A percentile compares a stretch with the other conserved stretches of the same genome.
phyloP scores from a whole-genome alignment of 2,329 filamentous ascomycete species.

The Drechslera avenae region DNA sequence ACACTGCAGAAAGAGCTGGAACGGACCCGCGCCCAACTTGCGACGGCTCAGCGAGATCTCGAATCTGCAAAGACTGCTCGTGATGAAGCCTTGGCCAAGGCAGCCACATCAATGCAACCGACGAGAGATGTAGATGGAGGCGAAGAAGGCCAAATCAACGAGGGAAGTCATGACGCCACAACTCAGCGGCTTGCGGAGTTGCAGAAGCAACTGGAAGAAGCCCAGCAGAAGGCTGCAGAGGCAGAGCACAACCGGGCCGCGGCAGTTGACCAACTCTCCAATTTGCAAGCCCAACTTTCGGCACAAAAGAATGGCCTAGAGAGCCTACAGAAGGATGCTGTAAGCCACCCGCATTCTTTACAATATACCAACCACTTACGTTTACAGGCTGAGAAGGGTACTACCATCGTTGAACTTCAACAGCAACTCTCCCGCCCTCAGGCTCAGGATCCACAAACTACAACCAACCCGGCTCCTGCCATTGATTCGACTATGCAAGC shows the following conservation, averaged over 20 bases:
- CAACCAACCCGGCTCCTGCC: slow-evolving; percentile 11
- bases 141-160: slow-evolving; percentile 57
- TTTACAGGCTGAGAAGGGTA: slow-evolving; percentile 47
- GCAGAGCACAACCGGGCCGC: slow-evolving; percentile 48
- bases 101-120: slow-evolving; percentile 50
- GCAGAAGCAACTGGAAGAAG: slow-evolving; percentile 46
- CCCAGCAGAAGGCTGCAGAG: slow-evolving; percentile 26
- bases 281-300: slow-evolving; percentile 49
- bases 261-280: slow-evolving; percentile 45
- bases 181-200: slow-evolving; percentile 43
- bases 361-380: slow-evolving; percentile 17
- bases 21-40: slow-evolving; percentile 27
- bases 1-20: slow-evolving; percentile 51
- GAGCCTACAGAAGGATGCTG: slow-evolving; percentile 67
- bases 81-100: slow-evolving; percentile 62
- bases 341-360: slow-evolving; percentile 23
- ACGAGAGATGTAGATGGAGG: slow-evolving; percentile 35
- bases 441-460: slow-evolving; percentile 17
- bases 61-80: slow-evolving; percentile 66
- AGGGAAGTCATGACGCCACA: slow-evolving; percentile 30
- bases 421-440: slow-evolving; percentile 41
- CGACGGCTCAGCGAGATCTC: slow-evolving; percentile 52
- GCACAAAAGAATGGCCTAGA: slow-evolving; percentile 65
- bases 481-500: slow-evolving; percentile 16
- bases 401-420: slow-evolving; percentile 44